Base-by-base conservation (phyloP, 495 filamentous ascomycete genomes). In the Annulohypoxylon nitens region DNA sequence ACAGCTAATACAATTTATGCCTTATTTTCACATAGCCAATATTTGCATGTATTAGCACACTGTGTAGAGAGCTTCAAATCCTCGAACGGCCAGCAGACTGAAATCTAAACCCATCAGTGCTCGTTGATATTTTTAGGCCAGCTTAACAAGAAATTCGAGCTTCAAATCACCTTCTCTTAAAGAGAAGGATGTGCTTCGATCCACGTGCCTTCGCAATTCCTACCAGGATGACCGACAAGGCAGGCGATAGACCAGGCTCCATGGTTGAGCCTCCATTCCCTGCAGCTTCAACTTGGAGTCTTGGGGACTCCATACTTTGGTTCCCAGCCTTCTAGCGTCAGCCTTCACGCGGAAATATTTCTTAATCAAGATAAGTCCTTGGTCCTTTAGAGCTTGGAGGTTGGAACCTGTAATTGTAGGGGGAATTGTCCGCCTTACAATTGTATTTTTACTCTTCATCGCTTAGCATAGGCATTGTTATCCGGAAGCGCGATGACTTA, bases 291-390 rank as follows among this genome's bases (percentile, higher is more conserved):
- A 54, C n/a, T n/a, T n/a, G n/a, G n/a, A n/a, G n/a, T n/a, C 12
- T 33, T 33, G 25, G 50, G 10, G 25, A n/a, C 25, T 54, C 25
- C 25, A 30, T 26, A 54, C 20, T 23, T 0, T 14, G 26, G 48
- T 25, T 53, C 3, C 23, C 48, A 14, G 20, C 47, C 47, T 18
- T 18, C 16, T 51, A 26, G 50, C 25, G 5, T 54, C 25, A 1
- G 50, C 14, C 25, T 33, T 34, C 50, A 26, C 33, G 30, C 23
- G 50, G 50, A 25, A 53, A 53, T 53, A 14, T 53, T 14, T 16
- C 50, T 33, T 2, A 54, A 54, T 54, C 50, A 54, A 54, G 50
- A 33, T 54, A 33, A n/a, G 50, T 54, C 50, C 25, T 54, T 54
- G 25, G 20, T n/a, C 12, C 11, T 54, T 54, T 3, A 20, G 23